Evolutionary conservation across 805 yeast species (phyloP), one percentile per base, ranked within the genome.

Genomic region (Teunomyces atbi): DNA sequence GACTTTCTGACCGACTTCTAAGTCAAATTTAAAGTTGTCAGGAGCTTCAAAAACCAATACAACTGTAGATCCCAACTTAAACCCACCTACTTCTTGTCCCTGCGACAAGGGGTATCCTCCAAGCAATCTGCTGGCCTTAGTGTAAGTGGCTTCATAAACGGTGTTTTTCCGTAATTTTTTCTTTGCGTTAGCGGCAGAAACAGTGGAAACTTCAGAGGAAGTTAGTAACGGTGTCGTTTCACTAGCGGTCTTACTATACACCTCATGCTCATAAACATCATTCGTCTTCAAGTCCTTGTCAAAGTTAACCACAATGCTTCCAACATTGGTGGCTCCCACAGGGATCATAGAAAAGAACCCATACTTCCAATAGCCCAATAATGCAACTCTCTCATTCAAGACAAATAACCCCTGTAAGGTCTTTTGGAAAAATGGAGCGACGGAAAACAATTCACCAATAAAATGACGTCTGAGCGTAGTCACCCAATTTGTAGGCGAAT

Each of bases 321-420:
- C 99, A 26, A 94, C 99, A 68, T 94, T 94, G 2, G 99, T 94
- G 19, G 99, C 99, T 11, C 99, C 99, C 10, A 94, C 99, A 0
- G 99, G 97, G 0, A 96, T 92, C 99, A 94, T 94, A 53, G 95
- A 85, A 71, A 94, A 94, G 58, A 94, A 94, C 0, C 99, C 99
- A 63, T 94, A 79, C 62, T 86, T 88, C 99, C 99, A 94, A 59
- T 89, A 83, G 1, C 99, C 99, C 46, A 94, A 76, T 42, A 94
- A 69, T 0, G 99, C 96, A 3, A 94, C 99, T 57, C 99, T 79
- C 68, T 94, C 99, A 63, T 94, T 94, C 55, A 94, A 71, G 3
- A 92, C 88, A 63, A 94, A 94, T 53, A 94, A 77, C 33, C 94
- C 92, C 45, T 85, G 84, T 47, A 94, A 78, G 19, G 95, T 83